Evolutionary conservation across 192 early-diverging fungal genomes (phyloP), one percentile per base, ranked within the genome.

Genomic region (Umbelopsis ramanniana): DNA sequence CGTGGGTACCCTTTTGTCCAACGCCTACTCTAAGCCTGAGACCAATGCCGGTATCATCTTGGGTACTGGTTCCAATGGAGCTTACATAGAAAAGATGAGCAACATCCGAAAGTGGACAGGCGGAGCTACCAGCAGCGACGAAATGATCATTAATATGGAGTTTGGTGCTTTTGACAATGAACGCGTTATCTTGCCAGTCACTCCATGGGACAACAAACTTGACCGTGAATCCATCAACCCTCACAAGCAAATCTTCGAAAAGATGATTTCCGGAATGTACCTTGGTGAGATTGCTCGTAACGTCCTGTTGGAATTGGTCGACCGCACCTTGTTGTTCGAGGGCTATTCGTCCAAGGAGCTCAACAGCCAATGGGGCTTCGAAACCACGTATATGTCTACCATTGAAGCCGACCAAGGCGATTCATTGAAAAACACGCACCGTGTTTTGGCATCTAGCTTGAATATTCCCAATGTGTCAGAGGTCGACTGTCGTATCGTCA

Each of bases 91-190:
- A 84, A 81, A 89, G 53, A 83, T 94, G 60, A 72, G 76, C 35
- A 89, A 90, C 43, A 93, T 99, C 43, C 72, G 75, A 82, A 97
- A 97, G 81, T 88, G 85, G 83, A 68, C 74, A 10, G 78, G 73
- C 8, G 88, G 87, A 46, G 71, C 85, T n/a, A 71, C 77, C 3
- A 29, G 69, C 4, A 72, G 78, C n/a, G 46, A 78, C 47, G 90
- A 91, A 54, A 96, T 98, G 94, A 88, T 95, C 75, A 91, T 98
- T 84, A 97, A 98, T 83, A 94, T 92, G 79, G 97, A 98, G 81
- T 97, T 94, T 92, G 97, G 97, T 66, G 94, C 93, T 19, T 97
- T 95, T 78, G 93, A 95, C 79, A 89, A 85, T 70, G 92, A 96
- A 85, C 78, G 91, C 50, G 72, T 72, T n/a, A 83, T 96, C 37